Percentiles rank a stretch among this genome's conserved stretches.
Evolutionary conservation across 495 filamentous ascomycete species (phyloP).

Genomic region (Penicillium pancosmium): DNA sequence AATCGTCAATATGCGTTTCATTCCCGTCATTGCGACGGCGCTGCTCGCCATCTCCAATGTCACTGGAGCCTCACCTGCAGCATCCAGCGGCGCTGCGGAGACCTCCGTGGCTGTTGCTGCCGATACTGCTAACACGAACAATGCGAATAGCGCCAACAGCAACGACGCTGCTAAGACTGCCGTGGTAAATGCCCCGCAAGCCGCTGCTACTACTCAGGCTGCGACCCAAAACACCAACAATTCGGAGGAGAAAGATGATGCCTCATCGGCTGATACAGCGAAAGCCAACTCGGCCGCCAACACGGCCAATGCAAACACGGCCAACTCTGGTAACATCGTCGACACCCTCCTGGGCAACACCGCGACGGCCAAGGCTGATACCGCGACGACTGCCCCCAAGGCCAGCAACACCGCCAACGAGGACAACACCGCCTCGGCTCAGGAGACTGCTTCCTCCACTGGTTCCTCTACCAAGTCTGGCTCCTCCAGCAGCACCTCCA

Average conservation of each 20-base stretch:
- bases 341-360: constrained; percentile 2
- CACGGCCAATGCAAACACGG: constrained; percentile 16
- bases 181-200: constrained; percentile 3
- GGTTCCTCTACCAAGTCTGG: constrained; percentile 11
- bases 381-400: background rate
- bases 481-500: constrained; percentile 3
- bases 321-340: constrained; percentile 3
- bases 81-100: constrained; percentile 13
- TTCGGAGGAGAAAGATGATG: background rate
- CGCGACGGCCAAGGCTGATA: constrained; percentile 7
- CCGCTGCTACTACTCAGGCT: constrained; percentile 8
- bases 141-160: background rate
- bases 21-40: constrained; percentile 30
- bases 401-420: constrained; percentile 1
- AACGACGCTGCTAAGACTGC: constrained; percentile 12
- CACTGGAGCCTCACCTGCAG: constrained; percentile 22
- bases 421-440: constrained; percentile 1
- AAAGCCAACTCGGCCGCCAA: constrained; percentile 11
- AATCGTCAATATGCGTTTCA: constrained; percentile 30
- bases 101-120: constrained; percentile 7
- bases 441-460: constrained; percentile 10
- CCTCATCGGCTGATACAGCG: constrained; percentile 3
- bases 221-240: constrained; percentile 4
- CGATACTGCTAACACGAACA: constrained; percentile 4
- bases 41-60: constrained; percentile 26